Percentiles rank a stretch among this genome's conserved stretches.
Evolutionary conservation across 1,139 yeast species (phyloP).

Genomic region (Casaregolazyma suthepensis): DNA sequence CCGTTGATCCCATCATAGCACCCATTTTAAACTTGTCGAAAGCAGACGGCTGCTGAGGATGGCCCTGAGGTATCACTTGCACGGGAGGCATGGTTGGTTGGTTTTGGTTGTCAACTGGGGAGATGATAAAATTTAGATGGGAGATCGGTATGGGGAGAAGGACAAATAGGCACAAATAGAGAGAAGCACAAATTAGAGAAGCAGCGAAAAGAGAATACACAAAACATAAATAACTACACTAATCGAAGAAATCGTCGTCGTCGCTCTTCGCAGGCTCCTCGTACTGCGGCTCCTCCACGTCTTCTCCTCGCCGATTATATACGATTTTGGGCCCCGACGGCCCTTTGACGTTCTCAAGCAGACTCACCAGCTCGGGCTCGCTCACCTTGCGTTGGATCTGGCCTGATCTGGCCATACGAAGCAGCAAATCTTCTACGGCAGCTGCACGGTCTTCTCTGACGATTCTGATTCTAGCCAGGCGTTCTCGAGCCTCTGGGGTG

Average conservation of each 20-base stretch:
- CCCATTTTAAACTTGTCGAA: constrained; percentile 99
- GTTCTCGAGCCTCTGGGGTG: constrained; percentile 78
- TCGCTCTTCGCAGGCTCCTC: constrained; percentile 14
- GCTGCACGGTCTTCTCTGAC: constrained; percentile 89
- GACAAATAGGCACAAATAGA: background rate
- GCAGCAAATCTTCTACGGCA: constrained; percentile 78
- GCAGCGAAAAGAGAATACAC: no score
- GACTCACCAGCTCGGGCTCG: constrained; percentile 75
- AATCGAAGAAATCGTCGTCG: constrained; percentile 32
- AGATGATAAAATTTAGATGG: background rate
- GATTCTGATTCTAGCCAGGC: constrained; percentile 77
- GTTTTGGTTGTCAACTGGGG: background rate
- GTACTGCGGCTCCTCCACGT: constrained; percentile 13
- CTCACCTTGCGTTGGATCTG: constrained; percentile 63
- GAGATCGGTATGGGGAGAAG: background rate
- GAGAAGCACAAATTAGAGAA: no score
- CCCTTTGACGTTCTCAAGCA: constrained; percentile 59
- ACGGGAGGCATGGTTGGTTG: constrained; percentile 67
- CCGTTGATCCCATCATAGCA: constrained; percentile 78
- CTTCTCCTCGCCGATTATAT: constrained; percentile 24
- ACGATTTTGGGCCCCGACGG: constrained; percentile 43
- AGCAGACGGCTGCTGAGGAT: constrained; percentile 71
- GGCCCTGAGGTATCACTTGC: constrained; percentile 56
- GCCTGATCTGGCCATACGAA: constrained; percentile 72
- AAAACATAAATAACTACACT: constrained; percentile 2